Base-by-base conservation (phyloP, 306 rosid genomes). In the Begonia peltatifolia region DNA sequence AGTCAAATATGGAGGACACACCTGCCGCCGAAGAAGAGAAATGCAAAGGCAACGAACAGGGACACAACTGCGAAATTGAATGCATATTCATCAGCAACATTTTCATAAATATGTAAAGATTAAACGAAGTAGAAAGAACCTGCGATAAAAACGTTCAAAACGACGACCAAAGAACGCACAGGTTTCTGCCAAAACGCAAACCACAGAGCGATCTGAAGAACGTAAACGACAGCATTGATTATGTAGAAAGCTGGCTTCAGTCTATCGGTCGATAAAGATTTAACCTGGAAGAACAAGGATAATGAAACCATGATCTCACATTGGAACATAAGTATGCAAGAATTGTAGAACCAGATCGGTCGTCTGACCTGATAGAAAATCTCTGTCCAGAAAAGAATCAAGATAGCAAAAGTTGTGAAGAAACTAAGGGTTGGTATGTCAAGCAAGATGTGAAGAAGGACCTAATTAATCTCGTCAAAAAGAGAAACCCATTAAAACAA, bases 1-100 rank as follows among this genome's bases (percentile, higher is more conserved):
- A 30, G 38, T 5, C 6, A 30, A 30, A 30, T 9, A 5, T 5
- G 41, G 42, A 48, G 10, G 41, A 14, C 41, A 54, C 79, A 92
- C 99, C 99, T 92, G 67, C 99, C 99, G 62, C 99, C 99, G 16
- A 83, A 92, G 62, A 87, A 83, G 68, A 92, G 94, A 79, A 92
- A 92, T 42, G 93, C 99, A 55, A 86, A 81, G 62, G 99, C 99
- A n/a, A 94, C 94, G 57, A 86, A 86, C 74, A 87, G 74, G 62
- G 99, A 83, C 14, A 92, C 89, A 66, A 87, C 96, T 87, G 64
- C 57, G 68, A 69, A 55, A 65, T 60, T 44, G 67, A 54, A 9
- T 9, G 36, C 23, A 2, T 20, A 20, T 20, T 20, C 23, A 30
- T 30, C 6, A 3, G 38, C 38, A 30, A 30, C 38, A 30, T 30